Evolutionary conservation across 1,139 yeast genomes (phyloP), one percentile per base, ranked within the genome.

Genomic region (Yamadazyma jaroonii): DNA sequence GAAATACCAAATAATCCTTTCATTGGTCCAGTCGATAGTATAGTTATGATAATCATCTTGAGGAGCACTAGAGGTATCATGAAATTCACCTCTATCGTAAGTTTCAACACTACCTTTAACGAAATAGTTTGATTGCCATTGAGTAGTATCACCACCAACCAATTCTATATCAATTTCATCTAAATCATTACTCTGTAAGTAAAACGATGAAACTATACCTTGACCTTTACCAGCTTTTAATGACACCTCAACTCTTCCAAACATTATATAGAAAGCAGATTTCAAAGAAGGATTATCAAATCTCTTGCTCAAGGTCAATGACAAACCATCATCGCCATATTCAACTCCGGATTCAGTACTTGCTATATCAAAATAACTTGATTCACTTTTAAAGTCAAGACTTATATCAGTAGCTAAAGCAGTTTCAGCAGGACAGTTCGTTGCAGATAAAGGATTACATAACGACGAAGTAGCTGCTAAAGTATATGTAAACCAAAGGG

Each of bases 161-260:
- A 89, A 79, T 57, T 86, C 95, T 35, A 84, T 57, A 59, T 86
- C 95, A 35, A 86, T 77, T 59, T 86, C 95, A 58, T 86, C 95
- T 46, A 81, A 63, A 48, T 82, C 92, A 54, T 86, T 94, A 43
- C 88, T 79, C 56, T 85, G 90, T 41, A 86, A 64, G 47, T 79
- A 84, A 50, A 85, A 78, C 2, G 89, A 79, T 0, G 95, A 83
- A 11, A 85, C 79, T 30, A 86, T 72, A 41, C 95, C 95, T 14
- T 58, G 57, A 22, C 95, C 95, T 9, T 72, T 65, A 2, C 90
- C 88, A 21, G 89, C 82, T 52, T 80, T 75, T 38, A 84, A 57
- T 6, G 68, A 66, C 5, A 79, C 86, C 52, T 84, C 90, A 22
- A 85, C 75, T 46, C 79, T 75, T 32, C 96, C 96, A 58, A 80